phyloP scores from a whole-genome alignment of 2,329 filamentous ascomycete genomes.

The Trichoderma arundinaceum region DNA sequence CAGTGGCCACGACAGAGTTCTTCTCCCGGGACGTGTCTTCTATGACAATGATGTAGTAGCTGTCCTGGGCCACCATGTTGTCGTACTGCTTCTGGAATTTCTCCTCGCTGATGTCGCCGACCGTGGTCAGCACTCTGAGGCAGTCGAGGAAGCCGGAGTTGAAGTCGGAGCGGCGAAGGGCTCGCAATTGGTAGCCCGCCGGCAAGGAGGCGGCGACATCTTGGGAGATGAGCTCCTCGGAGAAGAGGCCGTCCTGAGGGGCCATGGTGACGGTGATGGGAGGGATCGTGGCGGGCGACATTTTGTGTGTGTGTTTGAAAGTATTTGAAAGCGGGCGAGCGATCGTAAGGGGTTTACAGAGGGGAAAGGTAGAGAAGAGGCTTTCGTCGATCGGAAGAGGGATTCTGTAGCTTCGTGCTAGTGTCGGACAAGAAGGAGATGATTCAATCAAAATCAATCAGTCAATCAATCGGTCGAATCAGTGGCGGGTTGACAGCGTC shows the following conservation, averaged over 20 bases:
- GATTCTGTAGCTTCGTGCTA: slow-evolving; percentile 1
- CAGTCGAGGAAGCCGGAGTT: slow-evolving; percentile 86
- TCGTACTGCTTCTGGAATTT: slow-evolving; percentile 81
- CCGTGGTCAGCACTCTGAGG: slow-evolving; percentile 86
- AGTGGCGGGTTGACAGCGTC: not conserved
- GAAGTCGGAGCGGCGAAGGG: slow-evolving; percentile 80
- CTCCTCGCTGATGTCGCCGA: slow-evolving; percentile 80
- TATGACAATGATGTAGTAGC: slow-evolving; percentile 87
- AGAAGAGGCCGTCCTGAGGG: slow-evolving; percentile 69
- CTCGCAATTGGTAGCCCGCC: slow-evolving; percentile 79
- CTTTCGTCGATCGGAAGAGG: slow-evolving; percentile 1
- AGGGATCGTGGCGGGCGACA: slow-evolving; percentile 20
- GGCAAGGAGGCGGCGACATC: slow-evolving; percentile 75
- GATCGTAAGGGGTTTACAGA: not conserved
- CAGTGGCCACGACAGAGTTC: slow-evolving; percentile 81
- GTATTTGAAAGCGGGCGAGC: slow-evolving; percentile 2
- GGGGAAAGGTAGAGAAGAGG: not conserved
- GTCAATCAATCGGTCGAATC: slow-evolving; percentile 1
- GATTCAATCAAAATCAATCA: not conserved
- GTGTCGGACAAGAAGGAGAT: not conserved
- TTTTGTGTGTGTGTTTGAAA: not conserved
- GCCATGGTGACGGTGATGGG: slow-evolving; percentile 21
- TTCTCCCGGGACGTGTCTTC: slow-evolving; percentile 67
- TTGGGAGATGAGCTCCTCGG: slow-evolving; percentile 75
- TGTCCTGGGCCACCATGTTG: slow-evolving; percentile 75